Base-by-base conservation (phyloP, 2,329 filamentous ascomycete species). In the Colletotrichum spinosum region DNA sequence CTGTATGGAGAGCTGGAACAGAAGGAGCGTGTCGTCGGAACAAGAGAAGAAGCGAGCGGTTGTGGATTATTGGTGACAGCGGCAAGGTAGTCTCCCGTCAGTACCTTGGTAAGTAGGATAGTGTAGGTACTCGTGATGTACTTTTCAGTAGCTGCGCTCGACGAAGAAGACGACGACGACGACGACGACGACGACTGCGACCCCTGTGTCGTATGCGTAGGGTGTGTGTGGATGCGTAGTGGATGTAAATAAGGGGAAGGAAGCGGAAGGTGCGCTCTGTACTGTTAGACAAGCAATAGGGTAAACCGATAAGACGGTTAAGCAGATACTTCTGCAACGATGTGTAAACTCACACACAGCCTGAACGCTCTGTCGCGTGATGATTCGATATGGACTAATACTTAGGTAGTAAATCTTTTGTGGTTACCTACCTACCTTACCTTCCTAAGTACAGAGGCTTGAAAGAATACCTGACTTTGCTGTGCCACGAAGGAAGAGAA, bases 1-100 rank as follows among this genome's bases (percentile, higher is more conserved):
- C 25, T 25, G 25, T 25, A 25, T 25, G 25, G 25, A 25, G 25
- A 25, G 25, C 25, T 25, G 25, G 25, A 25, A 25, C 25, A 25
- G 25, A 25, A 25, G 25, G 25, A 25, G 25, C 25, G 25, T 25
- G 51, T 61, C 46, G 58, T 55, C 57, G 62, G 62, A 53, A 55
- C 56, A 55, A 51, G 56, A 46, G 45, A 62, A 39, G 62, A 56
- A 65, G 62, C 35, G 60, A 42, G 58, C 62, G 58, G 44, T 51
- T 44, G 62, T 49, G 46, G 25, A 25, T 51, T 44, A 52, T 49
- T 33, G 44, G n/a, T 13, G 42, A n/a, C 15, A 10, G 44, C 25
- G n/a, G 44, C 25, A 17, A 33, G 44, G 44, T 46, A 25, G 41
- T 17, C 17, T 17, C 17, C 17, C 17, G 2, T 17, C 2, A 17